Evolutionary conservation across 208 protist genomes (phyloP).

Genomic region (Wallacemonas sp.): DNA sequence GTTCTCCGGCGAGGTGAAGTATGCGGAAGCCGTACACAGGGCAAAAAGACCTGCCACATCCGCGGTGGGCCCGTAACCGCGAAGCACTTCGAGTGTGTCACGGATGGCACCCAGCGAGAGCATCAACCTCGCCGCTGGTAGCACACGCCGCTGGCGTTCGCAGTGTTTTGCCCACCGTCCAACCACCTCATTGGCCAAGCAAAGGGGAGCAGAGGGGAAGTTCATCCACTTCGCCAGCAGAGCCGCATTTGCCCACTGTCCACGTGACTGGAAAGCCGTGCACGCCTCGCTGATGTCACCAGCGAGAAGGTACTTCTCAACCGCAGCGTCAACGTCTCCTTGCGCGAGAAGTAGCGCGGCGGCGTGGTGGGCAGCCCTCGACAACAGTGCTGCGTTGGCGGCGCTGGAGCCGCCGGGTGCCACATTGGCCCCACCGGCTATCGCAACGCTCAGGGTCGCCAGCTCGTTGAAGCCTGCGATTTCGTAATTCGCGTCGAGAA

Average conservation of each 20-base stretch:
- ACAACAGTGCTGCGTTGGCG: conserved; percentile 40
- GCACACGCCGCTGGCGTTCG: conserved; percentile 41
- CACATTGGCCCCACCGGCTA: conserved; percentile 32
- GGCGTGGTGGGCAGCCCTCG: conserved; percentile 43
- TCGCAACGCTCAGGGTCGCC: conserved; percentile 60
- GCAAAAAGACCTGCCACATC: conserved; percentile 73
- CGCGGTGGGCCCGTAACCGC: conserved; percentile 46
- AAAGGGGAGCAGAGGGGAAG: background rate
- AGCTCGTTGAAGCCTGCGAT: conserved; percentile 54
- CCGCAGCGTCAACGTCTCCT: conserved; percentile 64
- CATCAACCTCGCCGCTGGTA: conserved; percentile 52
- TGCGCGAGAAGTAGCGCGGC: conserved; percentile 69
- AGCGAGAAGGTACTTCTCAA: conserved; percentile 74
- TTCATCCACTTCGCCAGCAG: conserved; percentile 45
- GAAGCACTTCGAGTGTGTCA: conserved; percentile 48
- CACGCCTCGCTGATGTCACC: conserved; percentile 63
- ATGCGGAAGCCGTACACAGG: no score
- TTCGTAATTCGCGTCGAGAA: conserved; percentile 69
- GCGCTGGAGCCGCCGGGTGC: background rate
- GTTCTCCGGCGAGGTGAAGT: conserved; percentile 34
- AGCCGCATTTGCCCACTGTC: conserved; percentile 62
- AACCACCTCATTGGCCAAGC: conserved; percentile 24
- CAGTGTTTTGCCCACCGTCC: conserved; percentile 64
- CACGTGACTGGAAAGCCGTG: conserved; percentile 63
- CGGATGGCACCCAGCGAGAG: conserved; percentile 26